Evolutionary conservation across 331 rosid genomes (phyloP), one percentile per base, ranked within the genome.

Genomic region (Erythrophleum ivorense): DNA sequence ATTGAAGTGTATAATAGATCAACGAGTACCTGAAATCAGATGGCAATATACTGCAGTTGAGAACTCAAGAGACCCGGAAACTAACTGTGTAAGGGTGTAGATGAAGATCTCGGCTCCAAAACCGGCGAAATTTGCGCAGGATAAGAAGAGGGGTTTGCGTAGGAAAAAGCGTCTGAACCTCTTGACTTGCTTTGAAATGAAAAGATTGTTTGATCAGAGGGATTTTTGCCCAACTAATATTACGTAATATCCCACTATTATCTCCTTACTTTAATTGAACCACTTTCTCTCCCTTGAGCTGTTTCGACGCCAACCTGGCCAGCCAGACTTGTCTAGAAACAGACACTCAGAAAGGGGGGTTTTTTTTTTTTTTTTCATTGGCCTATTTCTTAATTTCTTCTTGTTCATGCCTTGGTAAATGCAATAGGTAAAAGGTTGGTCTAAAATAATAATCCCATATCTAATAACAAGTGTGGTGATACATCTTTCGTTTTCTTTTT

Each of bases 121-220:
- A 78, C 80, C 80, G 85, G 82, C 81, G 80, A 87, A 64, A 65
- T 63, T n/a, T 55, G 90, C 86, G 90, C 85, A 85, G 77, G 87
- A 82, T 82, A 83, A 60, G 85, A 63, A 64, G 86, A 29, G 71
- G 68, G 71, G 70, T 62, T 88, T 81, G 92, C 91, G 90, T 63
- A 88, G 85, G 87, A 73, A 79, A 77, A 79, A 79, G 81, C 31
- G 76, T 72, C 46, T 21, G 43, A 43, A 75, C 68, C 43, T 38
- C 73, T 83, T 83, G 86, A 83, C 86, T 85, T 54, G 78, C 67
- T 82, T 82, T 81, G 89, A 83, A 67, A 40, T 54, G 72, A 63
- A 75, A 71, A 59, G 63, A 82, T 45, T 63, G 21, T 9, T 57
- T 52, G 79, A 68, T 78, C 50, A 9, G 74, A 55, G 41, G 52